These are phyloP conservation scores for Gaultheria prostrata DNA, from an alignment of 148 eudicot species.

Conservation along the genomic window DNA sequence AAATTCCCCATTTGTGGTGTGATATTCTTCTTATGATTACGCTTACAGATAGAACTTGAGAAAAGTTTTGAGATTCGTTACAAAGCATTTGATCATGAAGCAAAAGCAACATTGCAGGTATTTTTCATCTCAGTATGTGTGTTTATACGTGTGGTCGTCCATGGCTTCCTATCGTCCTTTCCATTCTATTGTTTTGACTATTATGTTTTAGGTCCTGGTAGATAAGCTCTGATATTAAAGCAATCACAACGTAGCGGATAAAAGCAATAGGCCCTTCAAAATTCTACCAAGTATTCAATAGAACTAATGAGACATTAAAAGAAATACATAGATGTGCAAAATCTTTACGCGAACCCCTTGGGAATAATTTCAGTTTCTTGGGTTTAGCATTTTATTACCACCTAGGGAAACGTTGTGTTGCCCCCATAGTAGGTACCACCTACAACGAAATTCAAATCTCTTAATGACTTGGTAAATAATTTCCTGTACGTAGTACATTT, in stretches of 20 bases:
- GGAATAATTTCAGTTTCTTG: not conserved
- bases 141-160: too few relatives aligned
- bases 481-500: not conserved
- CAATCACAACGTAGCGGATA: too few relatives aligned
- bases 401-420: too few relatives aligned
- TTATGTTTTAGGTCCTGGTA: too few relatives aligned
- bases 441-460: not conserved
- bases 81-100: too few relatives aligned
- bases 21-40: slow-evolving; percentile 14
- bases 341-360: not conserved
- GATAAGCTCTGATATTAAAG: too few relatives aligned
- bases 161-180: too few relatives aligned
- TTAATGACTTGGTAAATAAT: not conserved
- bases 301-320: not conserved
- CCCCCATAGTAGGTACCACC: not conserved
- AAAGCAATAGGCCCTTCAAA: not conserved
- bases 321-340: not conserved
- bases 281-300: not conserved
- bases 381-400: too few relatives aligned
- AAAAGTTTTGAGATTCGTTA: slow-evolving; percentile 81
- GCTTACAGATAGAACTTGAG: slow-evolving; percentile 53
- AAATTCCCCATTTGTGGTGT: not conserved
- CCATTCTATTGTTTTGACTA: too few relatives aligned
- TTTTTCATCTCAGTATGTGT: too few relatives aligned
- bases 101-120: too few relatives aligned